These are phyloP conservation scores for Scheffersomyces stambukii DNA, from an alignment of 1,139 yeast genomes.

Conservation along the genomic window DNA sequence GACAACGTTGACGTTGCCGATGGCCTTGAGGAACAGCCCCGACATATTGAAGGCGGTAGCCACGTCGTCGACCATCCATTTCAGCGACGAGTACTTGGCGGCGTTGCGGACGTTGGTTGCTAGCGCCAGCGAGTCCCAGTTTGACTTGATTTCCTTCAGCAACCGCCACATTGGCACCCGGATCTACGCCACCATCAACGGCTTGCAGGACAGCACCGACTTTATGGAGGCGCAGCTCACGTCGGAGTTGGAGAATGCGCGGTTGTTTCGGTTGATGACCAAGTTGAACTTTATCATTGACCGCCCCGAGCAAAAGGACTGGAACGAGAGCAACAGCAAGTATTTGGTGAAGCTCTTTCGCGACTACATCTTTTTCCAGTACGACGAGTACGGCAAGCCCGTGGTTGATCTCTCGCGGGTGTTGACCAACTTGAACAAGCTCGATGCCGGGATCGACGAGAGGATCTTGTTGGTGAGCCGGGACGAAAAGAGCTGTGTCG, in stretches of 20 bases:
- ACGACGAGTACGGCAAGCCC: slow-evolving; percentile 73
- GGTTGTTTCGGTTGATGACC: slow-evolving; percentile 76
- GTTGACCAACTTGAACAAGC: slow-evolving; percentile 70
- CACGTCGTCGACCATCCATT: slow-evolving; percentile 15
- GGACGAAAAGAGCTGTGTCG: slow-evolving; percentile 78
- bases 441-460: slow-evolving; percentile 92
- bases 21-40: slow-evolving; percentile 14
- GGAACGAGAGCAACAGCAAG: slow-evolving; percentile 76
- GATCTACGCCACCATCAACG: slow-evolving; percentile 46
- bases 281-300: slow-evolving; percentile 78
- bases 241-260: slow-evolving; percentile 81
- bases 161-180: slow-evolving; percentile 30
- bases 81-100: slow-evolving; percentile 21
- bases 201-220: slow-evolving; percentile 57
- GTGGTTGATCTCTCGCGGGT: slow-evolving; percentile 82
- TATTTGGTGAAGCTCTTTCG: slow-evolving; percentile 75
- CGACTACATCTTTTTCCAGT: slow-evolving; percentile 83
- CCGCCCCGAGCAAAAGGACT: slow-evolving; percentile 46
- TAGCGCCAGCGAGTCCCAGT: slow-evolving; percentile 8
- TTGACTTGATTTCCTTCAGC: slow-evolving; percentile 26
- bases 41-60: slow-evolving; percentile 12
- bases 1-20: slow-evolving; percentile 41
- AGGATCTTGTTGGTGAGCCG: slow-evolving; percentile 71
- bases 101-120: slow-evolving; percentile 13
- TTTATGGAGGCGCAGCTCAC: slow-evolving; percentile 62